Evolutionary conservation across 306 rosid genomes (phyloP).

Genomic region (Lathyrus tuberosus): DNA sequence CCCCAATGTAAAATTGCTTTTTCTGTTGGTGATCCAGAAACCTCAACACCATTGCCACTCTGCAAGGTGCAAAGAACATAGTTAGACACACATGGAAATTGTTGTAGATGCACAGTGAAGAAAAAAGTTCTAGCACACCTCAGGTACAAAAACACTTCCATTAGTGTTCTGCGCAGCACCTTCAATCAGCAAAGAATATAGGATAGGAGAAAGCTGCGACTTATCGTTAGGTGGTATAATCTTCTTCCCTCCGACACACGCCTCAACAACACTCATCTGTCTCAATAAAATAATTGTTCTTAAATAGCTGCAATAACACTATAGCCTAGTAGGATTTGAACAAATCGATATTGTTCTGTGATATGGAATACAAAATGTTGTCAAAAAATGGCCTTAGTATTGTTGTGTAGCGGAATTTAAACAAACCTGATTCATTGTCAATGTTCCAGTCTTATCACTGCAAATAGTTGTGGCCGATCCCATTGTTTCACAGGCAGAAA

Average conservation of each 20-base stretch:
- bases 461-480: slow-evolving; percentile 98
- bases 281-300: not conserved
- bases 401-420: not conserved
- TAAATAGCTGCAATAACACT: too few species aligned
- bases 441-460: slow-evolving; percentile 98
- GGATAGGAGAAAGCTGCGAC: slow-evolving; percentile 57
- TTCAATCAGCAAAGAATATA: slow-evolving; percentile 67
- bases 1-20: slow-evolving; percentile 90
- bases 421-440: slow-evolving; percentile 80
- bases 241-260: slow-evolving; percentile 62
- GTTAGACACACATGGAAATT: too few species aligned
- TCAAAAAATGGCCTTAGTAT: too few species aligned
- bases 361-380: too few species aligned
- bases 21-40: slow-evolving; percentile 97
- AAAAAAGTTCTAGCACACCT: slow-evolving; percentile 56
- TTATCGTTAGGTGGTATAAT: slow-evolving; percentile 51
- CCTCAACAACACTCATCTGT: slow-evolving; percentile 95
- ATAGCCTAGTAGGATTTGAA: too few species aligned
- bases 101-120: not conserved
- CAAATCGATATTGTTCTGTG: too few species aligned
- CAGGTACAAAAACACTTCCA: slow-evolving; percentile 73
- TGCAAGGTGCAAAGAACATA: slow-evolving; percentile 23
- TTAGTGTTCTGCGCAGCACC: slow-evolving; percentile 79
- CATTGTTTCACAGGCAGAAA: slow-evolving; percentile 98
- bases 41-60: slow-evolving; percentile 67